Conservation (phyloP, 2,329 filamentous ascomycete species). For the Coniochaeta sp. region DNA sequence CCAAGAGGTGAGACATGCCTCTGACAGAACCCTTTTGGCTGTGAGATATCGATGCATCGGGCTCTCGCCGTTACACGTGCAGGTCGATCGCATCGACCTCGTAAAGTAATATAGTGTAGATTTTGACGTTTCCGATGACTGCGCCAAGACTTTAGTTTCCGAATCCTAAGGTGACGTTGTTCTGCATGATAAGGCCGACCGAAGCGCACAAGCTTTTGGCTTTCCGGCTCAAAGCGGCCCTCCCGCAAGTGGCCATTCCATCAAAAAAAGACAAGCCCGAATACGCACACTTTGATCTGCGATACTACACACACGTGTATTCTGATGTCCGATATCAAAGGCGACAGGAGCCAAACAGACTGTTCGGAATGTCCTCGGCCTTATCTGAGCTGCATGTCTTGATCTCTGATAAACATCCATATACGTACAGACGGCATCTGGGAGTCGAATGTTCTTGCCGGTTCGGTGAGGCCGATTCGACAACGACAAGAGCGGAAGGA, state of each 20-base stretch:
- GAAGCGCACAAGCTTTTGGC: constrained; percentile 3
- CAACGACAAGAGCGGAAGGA: background rate
- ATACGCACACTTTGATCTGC: no score
- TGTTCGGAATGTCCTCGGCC: background rate
- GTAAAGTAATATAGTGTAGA: background rate
- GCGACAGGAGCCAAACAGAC: background rate
- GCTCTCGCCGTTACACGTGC: no score
- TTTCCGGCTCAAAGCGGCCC: background rate
- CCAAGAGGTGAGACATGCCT: background rate
- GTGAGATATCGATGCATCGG: no score
- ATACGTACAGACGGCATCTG: background rate
- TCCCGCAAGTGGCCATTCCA: background rate
- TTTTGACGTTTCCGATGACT: background rate
- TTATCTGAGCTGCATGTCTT: background rate
- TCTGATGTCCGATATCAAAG: background rate
- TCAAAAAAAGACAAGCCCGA: background rate
- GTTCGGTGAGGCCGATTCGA: background rate
- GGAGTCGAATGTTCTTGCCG: background rate
- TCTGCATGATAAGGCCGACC: constrained; percentile 2
- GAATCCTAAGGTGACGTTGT: constrained; percentile 4
- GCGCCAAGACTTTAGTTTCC: background rate
- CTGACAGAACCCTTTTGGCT: background rate
- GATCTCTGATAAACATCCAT: background rate
- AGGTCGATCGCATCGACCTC: no score
- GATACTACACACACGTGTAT: no score